phyloP scores from a whole-genome alignment of 2,329 filamentous ascomycete species.

The Neonectria neomacrospora region DNA sequence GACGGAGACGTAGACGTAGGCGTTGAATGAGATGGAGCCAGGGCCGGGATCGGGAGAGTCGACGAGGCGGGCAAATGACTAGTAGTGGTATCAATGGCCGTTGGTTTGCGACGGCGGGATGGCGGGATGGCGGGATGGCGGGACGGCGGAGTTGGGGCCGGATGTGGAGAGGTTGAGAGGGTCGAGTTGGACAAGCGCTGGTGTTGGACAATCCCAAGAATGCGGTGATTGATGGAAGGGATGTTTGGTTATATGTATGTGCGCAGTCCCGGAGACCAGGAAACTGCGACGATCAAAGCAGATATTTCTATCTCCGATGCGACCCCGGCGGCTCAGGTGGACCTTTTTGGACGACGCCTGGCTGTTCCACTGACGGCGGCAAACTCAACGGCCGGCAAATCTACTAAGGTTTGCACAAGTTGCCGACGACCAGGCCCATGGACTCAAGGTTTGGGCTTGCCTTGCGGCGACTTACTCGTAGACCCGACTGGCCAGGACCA shows the following conservation, averaged over 20 bases:
- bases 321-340: background rate
- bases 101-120: slow-evolving; percentile 4
- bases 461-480: slow-evolving; percentile 3
- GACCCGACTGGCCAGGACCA: slow-evolving; percentile 10
- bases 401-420: slow-evolving; percentile 9
- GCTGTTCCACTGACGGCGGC: background rate
- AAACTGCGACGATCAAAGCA: background rate
- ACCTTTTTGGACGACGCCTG: background rate
- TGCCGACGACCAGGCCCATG: slow-evolving; percentile 7
- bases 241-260: slow-evolving; percentile 10
- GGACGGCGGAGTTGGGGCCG: background rate
- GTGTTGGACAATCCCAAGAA: background rate
- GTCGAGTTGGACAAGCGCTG: slow-evolving; percentile 2
- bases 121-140: background rate
- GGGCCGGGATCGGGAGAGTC: background rate
- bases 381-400: slow-evolving; percentile 19
- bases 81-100: slow-evolving; percentile 8
- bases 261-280: background rate
- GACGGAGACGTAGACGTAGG: background rate
- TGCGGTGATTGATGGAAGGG: background rate
- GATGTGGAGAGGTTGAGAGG: background rate
- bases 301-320: background rate
- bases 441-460: slow-evolving; percentile 10
- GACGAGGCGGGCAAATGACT: background rate
- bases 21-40: background rate